phyloP scores from a whole-genome alignment of 495 filamentous ascomycete species.

The Lophiostoma macrostomum region DNA sequence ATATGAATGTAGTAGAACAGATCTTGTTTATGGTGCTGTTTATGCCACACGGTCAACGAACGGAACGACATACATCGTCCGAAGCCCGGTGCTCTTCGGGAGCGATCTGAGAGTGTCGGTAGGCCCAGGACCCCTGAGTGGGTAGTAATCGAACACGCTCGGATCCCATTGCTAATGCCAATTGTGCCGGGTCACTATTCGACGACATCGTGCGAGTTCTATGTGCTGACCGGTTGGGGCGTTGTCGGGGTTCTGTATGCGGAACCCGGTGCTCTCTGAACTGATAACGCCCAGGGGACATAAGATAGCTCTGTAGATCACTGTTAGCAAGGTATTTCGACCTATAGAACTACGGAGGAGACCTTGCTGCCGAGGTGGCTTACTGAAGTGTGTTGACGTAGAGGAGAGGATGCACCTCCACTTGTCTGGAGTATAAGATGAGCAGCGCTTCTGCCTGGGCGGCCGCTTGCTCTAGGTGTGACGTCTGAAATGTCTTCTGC shows the following conservation, averaged over 20 bases:
- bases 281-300: constrained; percentile 1
- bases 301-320: constrained; percentile 11
- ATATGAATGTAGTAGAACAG: too few species aligned
- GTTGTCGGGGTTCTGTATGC: constrained; percentile 16
- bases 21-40: too few species aligned
- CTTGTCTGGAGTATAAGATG: constrained; percentile 5
- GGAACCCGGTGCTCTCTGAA: constrained; percentile 11
- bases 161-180: not conserved
- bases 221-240: not conserved
- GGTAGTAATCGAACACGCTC: too few species aligned
- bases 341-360: too few species aligned
- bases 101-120: too few species aligned
- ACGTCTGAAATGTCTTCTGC: not conserved
- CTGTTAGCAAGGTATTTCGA: not conserved
- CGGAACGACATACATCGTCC: too few species aligned
- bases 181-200: constrained; percentile 9
- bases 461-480: not conserved
- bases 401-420: constrained; percentile 14
- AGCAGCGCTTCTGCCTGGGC: not conserved
- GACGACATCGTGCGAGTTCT: constrained; percentile 6
- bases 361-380: too few species aligned
- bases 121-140: not conserved
- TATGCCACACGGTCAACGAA: too few species aligned
- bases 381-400: constrained; percentile 9
- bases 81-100: too few species aligned